Conservation (phyloP, 768 basidiomycete genomes). For the Amanita thiersii region DNA sequence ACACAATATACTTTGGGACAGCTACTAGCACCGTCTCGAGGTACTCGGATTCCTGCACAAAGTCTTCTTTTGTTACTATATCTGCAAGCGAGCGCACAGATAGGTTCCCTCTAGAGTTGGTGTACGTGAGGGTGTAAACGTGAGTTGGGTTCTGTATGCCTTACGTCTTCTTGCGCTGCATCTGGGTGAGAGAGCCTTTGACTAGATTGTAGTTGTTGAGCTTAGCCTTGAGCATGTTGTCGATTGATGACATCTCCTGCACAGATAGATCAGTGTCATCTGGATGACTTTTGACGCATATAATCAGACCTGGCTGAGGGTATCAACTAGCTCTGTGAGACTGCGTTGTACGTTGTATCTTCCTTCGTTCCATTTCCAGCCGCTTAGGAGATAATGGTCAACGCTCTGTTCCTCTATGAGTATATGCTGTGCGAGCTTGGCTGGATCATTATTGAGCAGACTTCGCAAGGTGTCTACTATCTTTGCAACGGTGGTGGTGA, state of each 20-base stretch:
- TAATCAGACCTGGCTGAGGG: conserved; percentile 66
- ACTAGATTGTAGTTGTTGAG: conserved; percentile 87
- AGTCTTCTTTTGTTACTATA: conserved; percentile 72
- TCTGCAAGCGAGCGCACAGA: conserved; percentile 84
- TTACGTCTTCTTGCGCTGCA: conserved; percentile 93
- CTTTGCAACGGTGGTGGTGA: conserved; percentile 85
- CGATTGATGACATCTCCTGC: conserved; percentile 92
- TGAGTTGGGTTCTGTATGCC: conserved; percentile 9
- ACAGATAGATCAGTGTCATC: conserved; percentile 8
- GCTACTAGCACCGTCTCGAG: conserved; percentile 89
- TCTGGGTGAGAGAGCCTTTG: conserved; percentile 84
- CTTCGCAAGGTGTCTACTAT: conserved; percentile 90
- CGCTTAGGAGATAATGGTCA: conserved; percentile 70
- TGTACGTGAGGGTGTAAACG: conserved; percentile 8
- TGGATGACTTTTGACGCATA: conserved; percentile 1
- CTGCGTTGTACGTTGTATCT: conserved; percentile 81
- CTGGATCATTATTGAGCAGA: conserved; percentile 80
- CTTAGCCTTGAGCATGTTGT: conserved; percentile 90
- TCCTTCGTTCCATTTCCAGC: conserved; percentile 92
- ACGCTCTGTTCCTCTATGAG: conserved; percentile 73
- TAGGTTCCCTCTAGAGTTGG: conserved; percentile 73
- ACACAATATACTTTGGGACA: conserved; percentile 72
- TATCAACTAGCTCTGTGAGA: conserved; percentile 78
- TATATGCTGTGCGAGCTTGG: conserved; percentile 66
- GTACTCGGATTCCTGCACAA: conserved; percentile 88